phyloP scores from a whole-genome alignment of 2,329 filamentous ascomycete species.

The Aspergillus udagawae region DNA sequence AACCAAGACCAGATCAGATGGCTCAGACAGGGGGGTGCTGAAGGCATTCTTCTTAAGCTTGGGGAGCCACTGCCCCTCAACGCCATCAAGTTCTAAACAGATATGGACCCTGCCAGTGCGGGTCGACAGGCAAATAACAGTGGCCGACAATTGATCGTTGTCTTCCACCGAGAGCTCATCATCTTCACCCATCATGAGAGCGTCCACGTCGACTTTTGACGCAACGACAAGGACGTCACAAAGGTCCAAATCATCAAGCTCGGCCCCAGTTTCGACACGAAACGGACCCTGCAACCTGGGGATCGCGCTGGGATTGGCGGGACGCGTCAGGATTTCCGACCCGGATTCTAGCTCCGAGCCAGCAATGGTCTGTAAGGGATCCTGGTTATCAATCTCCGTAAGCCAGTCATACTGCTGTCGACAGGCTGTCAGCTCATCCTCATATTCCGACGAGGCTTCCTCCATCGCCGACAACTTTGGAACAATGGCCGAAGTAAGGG shows the following conservation, averaged over 20 bases:
- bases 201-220: slow-evolving; percentile 49
- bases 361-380: slow-evolving; percentile 40
- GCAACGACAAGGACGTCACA: slow-evolving; percentile 59
- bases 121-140: slow-evolving; percentile 56
- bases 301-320: slow-evolving; percentile 50
- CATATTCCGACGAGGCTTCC: slow-evolving; percentile 38
- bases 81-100: slow-evolving; percentile 58
- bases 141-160: slow-evolving; percentile 50
- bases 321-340: slow-evolving; percentile 54
- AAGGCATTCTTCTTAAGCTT: slow-evolving; percentile 39
- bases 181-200: slow-evolving; percentile 51
- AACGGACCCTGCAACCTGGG: slow-evolving; percentile 62
- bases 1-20: slow-evolving; percentile 41
- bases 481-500: slow-evolving; percentile 76
- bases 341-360: slow-evolving; percentile 38
- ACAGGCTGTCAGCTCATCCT: slow-evolving; percentile 44
- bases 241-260: slow-evolving; percentile 53
- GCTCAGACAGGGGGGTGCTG: slow-evolving; percentile 38
- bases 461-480: slow-evolving; percentile 57
- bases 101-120: slow-evolving; percentile 54
- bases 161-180: slow-evolving; percentile 41
- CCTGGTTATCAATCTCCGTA: slow-evolving; percentile 52
- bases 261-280: slow-evolving; percentile 46
- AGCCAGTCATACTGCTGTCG: slow-evolving; percentile 60
- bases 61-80: slow-evolving; percentile 62